A percentile compares a stretch with the other conserved stretches of the same genome.
These are phyloP conservation scores for Boletus subcaerulescens DNA, from an alignment of 768 basidiomycete species.

Conservation along the genomic window DNA sequence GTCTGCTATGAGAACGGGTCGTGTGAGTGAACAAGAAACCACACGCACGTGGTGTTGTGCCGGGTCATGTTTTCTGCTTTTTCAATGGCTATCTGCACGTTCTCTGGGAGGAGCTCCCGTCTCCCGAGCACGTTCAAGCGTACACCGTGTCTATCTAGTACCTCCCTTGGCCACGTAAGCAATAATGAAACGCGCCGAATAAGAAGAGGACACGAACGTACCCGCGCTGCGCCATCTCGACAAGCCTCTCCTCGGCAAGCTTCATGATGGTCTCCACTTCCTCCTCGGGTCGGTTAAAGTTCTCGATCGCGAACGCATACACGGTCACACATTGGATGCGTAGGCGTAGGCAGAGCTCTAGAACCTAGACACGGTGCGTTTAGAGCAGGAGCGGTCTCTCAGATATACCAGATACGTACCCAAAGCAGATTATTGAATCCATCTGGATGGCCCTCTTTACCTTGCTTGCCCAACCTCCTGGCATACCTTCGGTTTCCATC, in stretches of 20 bases:
- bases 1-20: neutral
- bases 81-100: constrained; percentile 63
- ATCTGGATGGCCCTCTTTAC: constrained; percentile 76
- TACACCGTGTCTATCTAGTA: constrained; percentile 80
- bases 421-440: constrained; percentile 78
- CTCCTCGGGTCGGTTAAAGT: constrained; percentile 82
- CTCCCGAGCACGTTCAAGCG: constrained; percentile 81
- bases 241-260: constrained; percentile 73
- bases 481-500: constrained; percentile 96
- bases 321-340: constrained; percentile 80
- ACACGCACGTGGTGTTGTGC: constrained; percentile 59
- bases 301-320: constrained; percentile 99
- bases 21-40: neutral
- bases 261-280: constrained; percentile 89
- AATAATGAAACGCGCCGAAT: neutral
- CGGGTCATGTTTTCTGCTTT: constrained; percentile 78
- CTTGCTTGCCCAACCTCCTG: constrained; percentile 57
- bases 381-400: neutral
- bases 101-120: constrained; percentile 69
- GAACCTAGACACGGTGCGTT: constrained; percentile 47
- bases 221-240: constrained; percentile 81
- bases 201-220: constrained; percentile 35
- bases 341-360: constrained; percentile 84
- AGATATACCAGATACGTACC: constrained; percentile 46
- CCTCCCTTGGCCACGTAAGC: constrained; percentile 48